A percentile compares a stretch with the other conserved stretches of the same genome.
Evolutionary conservation across 371 early-diverging fungal genomes (phyloP).

Genomic region (Rhizopus arrhizus): DNA sequence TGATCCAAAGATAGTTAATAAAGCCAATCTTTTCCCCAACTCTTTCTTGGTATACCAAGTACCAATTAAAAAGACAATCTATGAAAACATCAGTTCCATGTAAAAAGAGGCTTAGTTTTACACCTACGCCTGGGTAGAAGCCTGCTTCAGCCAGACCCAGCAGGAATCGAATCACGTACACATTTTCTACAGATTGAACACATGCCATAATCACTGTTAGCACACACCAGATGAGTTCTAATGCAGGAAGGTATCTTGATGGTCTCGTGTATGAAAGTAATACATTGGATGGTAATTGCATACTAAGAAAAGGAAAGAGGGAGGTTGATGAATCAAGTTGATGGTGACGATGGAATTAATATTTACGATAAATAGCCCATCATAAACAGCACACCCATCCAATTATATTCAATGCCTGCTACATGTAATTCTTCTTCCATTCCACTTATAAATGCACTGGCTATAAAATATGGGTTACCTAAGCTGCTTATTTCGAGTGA

Average conservation of each 20-base stretch:
- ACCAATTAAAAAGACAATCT: slow-evolving; percentile 50
- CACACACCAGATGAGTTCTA: slow-evolving; percentile 60
- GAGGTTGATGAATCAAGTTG: slow-evolving; percentile 1
- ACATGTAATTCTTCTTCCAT: slow-evolving; percentile 53
- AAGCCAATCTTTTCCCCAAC: slow-evolving; percentile 43
- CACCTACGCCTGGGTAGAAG: slow-evolving; percentile 55
- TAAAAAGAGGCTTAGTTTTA: background rate
- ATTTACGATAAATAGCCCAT: slow-evolving; percentile 47
- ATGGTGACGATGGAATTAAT: background rate
- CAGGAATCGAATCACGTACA: slow-evolving; percentile 57
- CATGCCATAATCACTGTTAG: slow-evolving; percentile 63
- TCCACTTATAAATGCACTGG: slow-evolving; percentile 53
- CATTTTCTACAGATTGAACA: slow-evolving; percentile 49
- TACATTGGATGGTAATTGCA: slow-evolving; percentile 67
- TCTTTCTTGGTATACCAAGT: slow-evolving; percentile 57
- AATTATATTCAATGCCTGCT: slow-evolving; percentile 46
- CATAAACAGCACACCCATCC: slow-evolving; percentile 49
- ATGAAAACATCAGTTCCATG: background rate
- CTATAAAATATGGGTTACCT: slow-evolving; percentile 12
- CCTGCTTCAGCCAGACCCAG: slow-evolving; percentile 68
- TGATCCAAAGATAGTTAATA: slow-evolving; percentile 45
- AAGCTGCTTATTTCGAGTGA: background rate
- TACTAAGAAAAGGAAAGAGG: slow-evolving; percentile 25
- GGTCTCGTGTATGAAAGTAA: slow-evolving; percentile 57
- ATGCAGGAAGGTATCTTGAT: slow-evolving; percentile 51